Evolutionary conservation across 805 yeast genomes (phyloP).

Genomic region (Zygosaccharomyces lentus): DNA sequence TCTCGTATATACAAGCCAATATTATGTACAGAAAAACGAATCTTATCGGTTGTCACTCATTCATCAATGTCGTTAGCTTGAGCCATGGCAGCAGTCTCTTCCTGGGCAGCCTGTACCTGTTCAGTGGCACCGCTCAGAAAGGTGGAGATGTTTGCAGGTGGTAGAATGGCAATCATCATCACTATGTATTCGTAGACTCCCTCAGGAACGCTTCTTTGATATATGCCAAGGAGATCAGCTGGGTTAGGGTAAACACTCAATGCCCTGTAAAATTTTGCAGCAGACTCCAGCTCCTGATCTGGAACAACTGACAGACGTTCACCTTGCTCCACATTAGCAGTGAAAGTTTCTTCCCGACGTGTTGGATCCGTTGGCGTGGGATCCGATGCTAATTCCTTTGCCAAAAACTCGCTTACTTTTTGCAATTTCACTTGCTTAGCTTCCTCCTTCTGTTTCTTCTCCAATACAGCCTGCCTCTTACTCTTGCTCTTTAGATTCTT

Average conservation of each 20-base stretch:
- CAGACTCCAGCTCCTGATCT: constrained; percentile 74
- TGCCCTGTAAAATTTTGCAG: constrained; percentile 89
- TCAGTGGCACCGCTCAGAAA: constrained; percentile 48
- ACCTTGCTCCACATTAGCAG: constrained; percentile 78
- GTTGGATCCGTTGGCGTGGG: constrained; percentile 71
- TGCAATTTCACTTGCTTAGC: constrained; percentile 58
- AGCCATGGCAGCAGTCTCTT: constrained; percentile 22
- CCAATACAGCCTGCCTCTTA: constrained; percentile 54
- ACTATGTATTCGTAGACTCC: constrained; percentile 78
- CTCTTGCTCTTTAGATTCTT: constrained; percentile 61
- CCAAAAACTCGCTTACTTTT: constrained; percentile 56
- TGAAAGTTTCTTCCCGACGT: constrained; percentile 74
- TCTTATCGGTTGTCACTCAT: constrained; percentile 11
- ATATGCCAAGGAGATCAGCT: constrained; percentile 80
- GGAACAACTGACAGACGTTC: constrained; percentile 70
- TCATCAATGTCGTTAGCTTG: constrained; percentile 31
- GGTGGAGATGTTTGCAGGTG: constrained; percentile 74
- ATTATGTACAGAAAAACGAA: constrained; percentile 14
- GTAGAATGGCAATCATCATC: constrained; percentile 84
- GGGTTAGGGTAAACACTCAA: constrained; percentile 92
- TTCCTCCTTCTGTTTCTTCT: constrained; percentile 51
- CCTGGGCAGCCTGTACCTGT: constrained; percentile 14
- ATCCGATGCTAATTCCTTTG: constrained; percentile 57
- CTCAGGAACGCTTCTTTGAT: constrained; percentile 83
- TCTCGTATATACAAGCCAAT: constrained; percentile 6